phyloP scores from a whole-genome alignment of 1,139 yeast species.

The Debaryomyces psychrophilus region DNA sequence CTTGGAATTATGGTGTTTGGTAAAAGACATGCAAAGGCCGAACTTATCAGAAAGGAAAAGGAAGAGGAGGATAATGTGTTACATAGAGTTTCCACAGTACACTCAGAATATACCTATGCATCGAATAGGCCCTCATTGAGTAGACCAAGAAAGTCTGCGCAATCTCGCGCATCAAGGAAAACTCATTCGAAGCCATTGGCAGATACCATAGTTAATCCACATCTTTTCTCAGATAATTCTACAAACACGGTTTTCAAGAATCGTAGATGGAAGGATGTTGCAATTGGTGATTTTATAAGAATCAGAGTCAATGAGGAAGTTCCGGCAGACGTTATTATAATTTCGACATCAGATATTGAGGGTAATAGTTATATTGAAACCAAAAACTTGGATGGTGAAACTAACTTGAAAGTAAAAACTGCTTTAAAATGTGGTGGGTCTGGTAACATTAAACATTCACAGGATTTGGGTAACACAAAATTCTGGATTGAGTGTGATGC shows the following conservation, averaged over 20 bases:
- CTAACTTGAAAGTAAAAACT: constrained; percentile 81
- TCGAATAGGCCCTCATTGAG: constrained; percentile 15
- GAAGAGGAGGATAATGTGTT: constrained; percentile 34
- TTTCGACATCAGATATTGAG: constrained; percentile 84
- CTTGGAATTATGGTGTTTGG: constrained; percentile 32
- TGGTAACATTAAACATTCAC: constrained; percentile 57
- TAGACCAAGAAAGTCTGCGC: constrained; percentile 17
- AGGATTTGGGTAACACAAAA: constrained; percentile 72
- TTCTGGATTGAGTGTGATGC: constrained; percentile 92
- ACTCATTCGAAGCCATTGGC: constrained; percentile 16
- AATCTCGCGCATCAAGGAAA: constrained; percentile 17
- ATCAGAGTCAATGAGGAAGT: constrained; percentile 86
- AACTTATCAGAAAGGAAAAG: constrained; percentile 30
- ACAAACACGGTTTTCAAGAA: constrained; percentile 55
- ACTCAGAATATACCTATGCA: constrained; percentile 34
- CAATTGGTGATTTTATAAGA: constrained; percentile 87
- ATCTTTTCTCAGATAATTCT: constrained; percentile 25
- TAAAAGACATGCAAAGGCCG: constrained; percentile 31
- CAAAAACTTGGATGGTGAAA: constrained; percentile 94
- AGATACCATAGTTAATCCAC: constrained; percentile 40
- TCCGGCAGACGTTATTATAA: constrained; percentile 84
- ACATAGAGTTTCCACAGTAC: constrained; percentile 44
- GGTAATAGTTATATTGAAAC: constrained; percentile 95
- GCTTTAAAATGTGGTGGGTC: constrained; percentile 71
- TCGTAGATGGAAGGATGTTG: constrained; percentile 84